Evolutionary conservation across 169 alveolate genomes (phyloP).

Genomic region (Babesia caballi): DNA sequence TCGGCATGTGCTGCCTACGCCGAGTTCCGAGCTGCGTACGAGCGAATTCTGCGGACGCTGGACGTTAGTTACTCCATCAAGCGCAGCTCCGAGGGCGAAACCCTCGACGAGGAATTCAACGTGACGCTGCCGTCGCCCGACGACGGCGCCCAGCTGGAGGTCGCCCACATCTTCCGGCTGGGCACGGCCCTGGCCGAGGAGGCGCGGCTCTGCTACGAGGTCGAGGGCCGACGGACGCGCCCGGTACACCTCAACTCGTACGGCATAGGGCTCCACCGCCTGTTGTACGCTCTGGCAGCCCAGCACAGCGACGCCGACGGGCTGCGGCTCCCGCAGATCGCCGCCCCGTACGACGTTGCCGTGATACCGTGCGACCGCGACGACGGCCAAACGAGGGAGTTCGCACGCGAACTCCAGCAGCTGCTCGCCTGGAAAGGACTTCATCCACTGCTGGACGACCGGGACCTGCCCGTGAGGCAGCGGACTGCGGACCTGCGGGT

Average conservation of each 20-base stretch:
- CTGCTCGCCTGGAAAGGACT: slow-evolving; percentile 27
- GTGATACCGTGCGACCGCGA: slow-evolving; percentile 27
- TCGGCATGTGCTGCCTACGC: slow-evolving; percentile 16
- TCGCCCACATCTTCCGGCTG: slow-evolving; percentile 54
- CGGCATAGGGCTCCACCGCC: slow-evolving; percentile 61
- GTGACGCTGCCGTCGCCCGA: not conserved
- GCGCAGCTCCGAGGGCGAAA: not conserved
- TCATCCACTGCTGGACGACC: slow-evolving; percentile 39
- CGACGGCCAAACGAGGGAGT: not conserved
- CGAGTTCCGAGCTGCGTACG: slow-evolving; percentile 10
- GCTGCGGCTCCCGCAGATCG: slow-evolving; percentile 40
- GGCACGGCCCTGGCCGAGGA: slow-evolving; percentile 22
- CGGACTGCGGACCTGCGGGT: slow-evolving; percentile 25
- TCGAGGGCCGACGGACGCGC: slow-evolving; percentile 10
- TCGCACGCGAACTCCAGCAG: not conserved
- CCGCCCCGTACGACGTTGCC: slow-evolving; percentile 56
- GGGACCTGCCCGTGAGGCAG: slow-evolving; percentile 31
- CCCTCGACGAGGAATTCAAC: slow-evolving; percentile 28
- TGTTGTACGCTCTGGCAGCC: slow-evolving; percentile 31
- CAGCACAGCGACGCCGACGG: slow-evolving; percentile 57
- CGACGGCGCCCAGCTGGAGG: slow-evolving; percentile 33
- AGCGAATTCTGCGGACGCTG: slow-evolving; percentile 2
- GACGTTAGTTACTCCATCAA: not conserved
- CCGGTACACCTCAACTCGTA: slow-evolving; percentile 54
- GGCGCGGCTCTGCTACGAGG: slow-evolving; percentile 36